Evolutionary conservation across 1,284 basidiomycete species (phyloP).

Genomic region (Apiotrichum laibachii): DNA sequence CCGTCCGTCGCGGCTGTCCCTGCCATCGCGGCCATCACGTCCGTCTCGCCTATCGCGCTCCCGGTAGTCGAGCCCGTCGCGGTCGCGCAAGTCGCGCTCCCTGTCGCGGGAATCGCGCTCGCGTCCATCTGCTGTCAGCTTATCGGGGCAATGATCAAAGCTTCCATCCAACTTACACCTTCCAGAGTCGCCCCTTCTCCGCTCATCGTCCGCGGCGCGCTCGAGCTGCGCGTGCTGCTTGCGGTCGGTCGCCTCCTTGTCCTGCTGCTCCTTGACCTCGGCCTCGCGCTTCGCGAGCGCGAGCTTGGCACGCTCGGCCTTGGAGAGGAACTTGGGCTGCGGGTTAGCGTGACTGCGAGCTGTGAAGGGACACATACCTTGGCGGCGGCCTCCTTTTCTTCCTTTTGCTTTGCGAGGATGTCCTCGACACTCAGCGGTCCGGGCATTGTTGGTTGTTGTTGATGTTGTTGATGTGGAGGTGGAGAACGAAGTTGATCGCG

Average conservation of each 20-base stretch:
- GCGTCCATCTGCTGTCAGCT: conserved; percentile 4
- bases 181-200: conserved; percentile 52
- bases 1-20: conserved; percentile 13
- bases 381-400: conserved; percentile 79
- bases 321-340: conserved; percentile 84
- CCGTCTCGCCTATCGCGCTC: background rate
- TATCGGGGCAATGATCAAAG: too few relatives aligned
- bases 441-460: conserved; percentile 8
- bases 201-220: conserved; percentile 66
- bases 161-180: conserved; percentile 1
- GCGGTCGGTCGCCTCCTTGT: conserved; percentile 56
- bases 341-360: background rate
- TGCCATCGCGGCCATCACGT: conserved; percentile 8
- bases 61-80: conserved; percentile 24
- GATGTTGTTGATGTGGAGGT: background rate
- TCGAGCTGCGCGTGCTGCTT: conserved; percentile 72
- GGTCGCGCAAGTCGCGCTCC: conserved; percentile 2
- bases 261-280: conserved; percentile 64
- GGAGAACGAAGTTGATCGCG: background rate
- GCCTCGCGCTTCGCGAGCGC: conserved; percentile 80
- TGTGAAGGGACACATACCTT: conserved; percentile 59
- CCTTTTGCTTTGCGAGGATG: conserved; percentile 77
- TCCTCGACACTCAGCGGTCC: conserved; percentile 61
- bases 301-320: conserved; percentile 79
- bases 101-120: conserved; percentile 11